Percentiles rank a stretch among this genome's conserved stretches.
phyloP scores from a whole-genome alignment of 768 basidiomycete genomes.

The Tulasnella sp. region DNA sequence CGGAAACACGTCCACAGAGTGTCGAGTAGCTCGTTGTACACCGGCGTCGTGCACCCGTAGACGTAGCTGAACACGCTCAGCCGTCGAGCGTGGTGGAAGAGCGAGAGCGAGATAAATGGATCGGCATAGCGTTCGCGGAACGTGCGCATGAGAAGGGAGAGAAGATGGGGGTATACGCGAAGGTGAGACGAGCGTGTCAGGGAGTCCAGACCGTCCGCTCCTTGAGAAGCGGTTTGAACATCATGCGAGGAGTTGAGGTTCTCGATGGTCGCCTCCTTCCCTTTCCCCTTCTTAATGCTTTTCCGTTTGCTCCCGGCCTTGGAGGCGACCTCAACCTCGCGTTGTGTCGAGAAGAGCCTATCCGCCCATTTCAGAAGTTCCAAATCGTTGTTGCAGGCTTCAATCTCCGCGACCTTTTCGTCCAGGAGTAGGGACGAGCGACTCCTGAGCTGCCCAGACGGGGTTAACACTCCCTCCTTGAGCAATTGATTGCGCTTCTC shows the following conservation, averaged over 20 bases:
- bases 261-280: background rate
- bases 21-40: constrained; percentile 79
- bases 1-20: constrained; percentile 78
- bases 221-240: background rate
- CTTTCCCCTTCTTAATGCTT: no score
- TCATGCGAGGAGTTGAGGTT: background rate
- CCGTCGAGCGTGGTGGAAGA: constrained; percentile 70
- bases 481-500: background rate
- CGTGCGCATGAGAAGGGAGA: constrained; percentile 64
- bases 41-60: constrained; percentile 76
- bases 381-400: constrained; percentile 52
- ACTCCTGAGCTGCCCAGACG: background rate
- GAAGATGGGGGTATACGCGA: constrained; percentile 53
- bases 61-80: constrained; percentile 66
- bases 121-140: constrained; percentile 70
- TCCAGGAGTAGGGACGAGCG: constrained; percentile 31
- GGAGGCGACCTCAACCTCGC: constrained; percentile 21
- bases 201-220: background rate
- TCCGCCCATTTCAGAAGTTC: constrained; percentile 65
- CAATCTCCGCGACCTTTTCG: constrained; percentile 60
- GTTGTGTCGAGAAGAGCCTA: constrained; percentile 50
- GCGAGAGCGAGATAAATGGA: constrained; percentile 67
- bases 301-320: constrained; percentile 8
- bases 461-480: background rate
- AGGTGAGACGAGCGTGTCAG: background rate